Conservation (phyloP, 805 yeast genomes). For the Kazachstania bromeliacearum region DNA sequence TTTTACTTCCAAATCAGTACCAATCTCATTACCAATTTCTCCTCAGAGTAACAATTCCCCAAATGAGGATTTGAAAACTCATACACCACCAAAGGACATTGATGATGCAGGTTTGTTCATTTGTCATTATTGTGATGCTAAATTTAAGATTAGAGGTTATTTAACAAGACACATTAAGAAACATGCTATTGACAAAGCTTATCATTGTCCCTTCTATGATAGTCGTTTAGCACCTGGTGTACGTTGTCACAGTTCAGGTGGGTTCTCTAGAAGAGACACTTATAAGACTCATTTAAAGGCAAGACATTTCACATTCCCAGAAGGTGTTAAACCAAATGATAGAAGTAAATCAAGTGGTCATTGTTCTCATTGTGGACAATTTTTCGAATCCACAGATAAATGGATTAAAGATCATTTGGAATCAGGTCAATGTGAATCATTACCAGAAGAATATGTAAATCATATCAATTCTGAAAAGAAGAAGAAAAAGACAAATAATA, state of each 20-base stretch:
- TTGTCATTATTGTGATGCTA: conserved; percentile 72
- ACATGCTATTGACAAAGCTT: conserved; percentile 78
- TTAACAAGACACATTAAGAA: conserved; percentile 86
- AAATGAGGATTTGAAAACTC: conserved; percentile 1
- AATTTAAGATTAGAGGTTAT: conserved; percentile 77
- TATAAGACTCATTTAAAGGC: conserved; percentile 87
- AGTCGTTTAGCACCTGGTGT: conserved; percentile 21
- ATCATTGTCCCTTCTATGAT: conserved; percentile 38
- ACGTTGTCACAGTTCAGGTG: conserved; percentile 44
- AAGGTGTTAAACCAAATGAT: conserved; percentile 64
- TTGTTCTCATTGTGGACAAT: conserved; percentile 71
- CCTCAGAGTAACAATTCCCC: conserved; percentile 18
- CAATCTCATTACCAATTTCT: conserved; percentile 11
- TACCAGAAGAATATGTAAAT: conserved; percentile 30
- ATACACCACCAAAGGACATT: not conserved
- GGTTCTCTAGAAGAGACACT: conserved; percentile 86
- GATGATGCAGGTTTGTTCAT: conserved; percentile 27
- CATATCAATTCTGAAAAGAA: conserved; percentile 19
- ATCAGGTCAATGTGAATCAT: conserved; percentile 53
- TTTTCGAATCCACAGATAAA: conserved; percentile 48
- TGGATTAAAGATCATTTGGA: conserved; percentile 87
- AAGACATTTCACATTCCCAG: conserved; percentile 79
- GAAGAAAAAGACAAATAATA: conserved; percentile 15
- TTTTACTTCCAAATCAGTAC: not conserved
- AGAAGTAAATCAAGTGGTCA: conserved; percentile 61